Evolutionary conservation across 345 rosid species (phyloP).

Genomic region (Stellera chamaejasme): DNA sequence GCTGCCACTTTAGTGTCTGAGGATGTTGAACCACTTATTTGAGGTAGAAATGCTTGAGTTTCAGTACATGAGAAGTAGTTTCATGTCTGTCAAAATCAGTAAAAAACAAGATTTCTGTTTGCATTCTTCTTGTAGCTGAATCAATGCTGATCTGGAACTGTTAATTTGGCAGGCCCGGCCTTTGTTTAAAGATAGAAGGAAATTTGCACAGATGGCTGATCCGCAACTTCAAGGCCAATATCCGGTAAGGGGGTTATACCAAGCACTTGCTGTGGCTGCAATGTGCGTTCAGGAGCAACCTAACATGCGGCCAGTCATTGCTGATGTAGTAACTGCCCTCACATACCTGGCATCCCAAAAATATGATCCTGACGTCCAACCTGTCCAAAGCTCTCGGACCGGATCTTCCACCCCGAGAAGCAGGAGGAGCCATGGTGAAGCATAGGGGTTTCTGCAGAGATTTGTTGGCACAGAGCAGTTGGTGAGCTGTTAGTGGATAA

Average conservation of each 20-base stretch:
- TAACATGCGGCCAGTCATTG: slow-evolving; percentile 56
- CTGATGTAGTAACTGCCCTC: slow-evolving; percentile 67
- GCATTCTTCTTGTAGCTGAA: too few species aligned
- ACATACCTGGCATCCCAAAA: slow-evolving; percentile 49
- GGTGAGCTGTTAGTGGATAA: not conserved
- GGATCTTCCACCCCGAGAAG: slow-evolving; percentile 37
- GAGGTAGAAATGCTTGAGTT: too few species aligned
- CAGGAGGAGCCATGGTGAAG: slow-evolving; percentile 28
- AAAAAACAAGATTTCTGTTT: too few species aligned
- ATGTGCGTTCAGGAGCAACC: slow-evolving; percentile 82
- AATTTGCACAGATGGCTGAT: slow-evolving; percentile 67
- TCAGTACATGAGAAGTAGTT: too few species aligned
- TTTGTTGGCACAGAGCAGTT: not conserved
- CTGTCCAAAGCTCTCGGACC: slow-evolving; percentile 23
- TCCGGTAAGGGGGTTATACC: slow-evolving; percentile 56
- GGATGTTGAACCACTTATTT: too few species aligned
- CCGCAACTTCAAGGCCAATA: slow-evolving; percentile 58
- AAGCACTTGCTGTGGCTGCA: slow-evolving; percentile 75
- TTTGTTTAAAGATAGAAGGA: slow-evolving; percentile 55
- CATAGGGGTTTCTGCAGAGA: not conserved
- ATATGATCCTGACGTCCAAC: slow-evolving; percentile 35
- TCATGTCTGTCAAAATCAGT: too few species aligned
- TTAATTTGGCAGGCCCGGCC: slow-evolving; percentile 48
- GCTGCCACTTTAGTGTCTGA: too few species aligned
- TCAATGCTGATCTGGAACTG: too few species aligned